These are phyloP conservation scores for Ophiosphaerella narmari DNA, from an alignment of 2,329 filamentous ascomycete species.

Conservation along the genomic window DNA sequence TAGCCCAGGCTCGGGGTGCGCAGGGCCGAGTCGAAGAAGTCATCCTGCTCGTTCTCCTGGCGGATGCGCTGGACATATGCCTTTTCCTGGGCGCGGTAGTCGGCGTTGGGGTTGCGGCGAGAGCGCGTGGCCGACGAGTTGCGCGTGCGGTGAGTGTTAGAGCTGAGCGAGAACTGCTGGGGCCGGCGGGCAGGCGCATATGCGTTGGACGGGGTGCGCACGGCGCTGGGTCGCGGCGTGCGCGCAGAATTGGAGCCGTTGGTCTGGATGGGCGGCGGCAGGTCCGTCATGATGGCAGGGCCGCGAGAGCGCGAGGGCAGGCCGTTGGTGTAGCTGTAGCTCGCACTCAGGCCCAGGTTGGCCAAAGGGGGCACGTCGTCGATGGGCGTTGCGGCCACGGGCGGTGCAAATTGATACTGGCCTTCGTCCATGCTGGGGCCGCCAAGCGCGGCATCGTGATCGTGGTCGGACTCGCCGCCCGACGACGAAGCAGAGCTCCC, in stretches of 20 bases:
- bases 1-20: conserved; percentile 72
- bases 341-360: conserved; percentile 9
- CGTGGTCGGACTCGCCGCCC: conserved; percentile 48
- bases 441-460: conserved; percentile 50
- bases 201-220: conserved; percentile 55
- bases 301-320: conserved; percentile 27
- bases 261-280: conserved; percentile 33
- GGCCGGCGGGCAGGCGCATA: conserved; percentile 56
- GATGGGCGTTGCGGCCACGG: conserved; percentile 37
- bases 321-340: conserved; percentile 29
- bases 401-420: conserved; percentile 47
- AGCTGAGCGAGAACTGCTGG: conserved; percentile 53
- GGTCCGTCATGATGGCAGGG: conserved; percentile 31
- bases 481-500: conserved; percentile 55
- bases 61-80: conserved; percentile 92
- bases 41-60: conserved; percentile 70
- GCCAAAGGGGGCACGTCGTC: conserved; percentile 43
- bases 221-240: conserved; percentile 47
- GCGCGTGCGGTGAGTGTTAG: conserved; percentile 54
- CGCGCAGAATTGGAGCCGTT: conserved; percentile 28
- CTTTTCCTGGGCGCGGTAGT: conserved; percentile 84
- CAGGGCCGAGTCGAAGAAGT: conserved; percentile 72
- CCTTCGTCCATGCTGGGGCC: conserved; percentile 49
- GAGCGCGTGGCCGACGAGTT: conserved; percentile 61
- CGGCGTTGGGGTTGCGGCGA: conserved; percentile 68